Evolutionary conservation across 495 filamentous ascomycete species (phyloP).

Genomic region (Massariosphaeria phaeospora): DNA sequence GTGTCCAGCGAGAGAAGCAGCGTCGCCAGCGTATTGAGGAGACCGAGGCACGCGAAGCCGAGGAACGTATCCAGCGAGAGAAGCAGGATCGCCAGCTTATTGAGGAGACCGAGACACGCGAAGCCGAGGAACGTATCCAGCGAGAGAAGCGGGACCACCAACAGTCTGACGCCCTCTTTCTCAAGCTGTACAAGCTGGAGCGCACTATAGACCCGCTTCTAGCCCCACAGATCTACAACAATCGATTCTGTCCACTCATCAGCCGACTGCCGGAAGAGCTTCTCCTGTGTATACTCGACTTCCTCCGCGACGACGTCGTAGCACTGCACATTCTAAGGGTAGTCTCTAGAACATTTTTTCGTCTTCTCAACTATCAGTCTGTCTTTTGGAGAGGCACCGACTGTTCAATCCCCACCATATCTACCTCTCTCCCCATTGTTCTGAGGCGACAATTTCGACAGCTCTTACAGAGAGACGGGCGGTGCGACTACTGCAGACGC

Average conservation of each 20-base stretch:
- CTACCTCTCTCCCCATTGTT: neutral
- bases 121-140: too few relatives aligned
- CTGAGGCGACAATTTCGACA: conserved; percentile 5
- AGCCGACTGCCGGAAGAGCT: conserved; percentile 12
- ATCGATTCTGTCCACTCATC: conserved; percentile 14
- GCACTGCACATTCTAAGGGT: conserved; percentile 2
- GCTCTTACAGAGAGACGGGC: conserved; percentile 9
- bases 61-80: conserved; percentile 1
- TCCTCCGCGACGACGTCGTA: conserved; percentile 11
- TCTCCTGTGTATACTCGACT: conserved; percentile 12
- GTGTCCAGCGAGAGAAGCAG: too few relatives aligned
- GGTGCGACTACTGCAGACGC: conserved; percentile 12
- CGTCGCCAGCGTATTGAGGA: conserved; percentile 14
- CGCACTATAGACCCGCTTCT: conserved; percentile 15
- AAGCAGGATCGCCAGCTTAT: too few relatives aligned
- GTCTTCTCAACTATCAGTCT: conserved; percentile 3
- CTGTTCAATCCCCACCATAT: neutral
- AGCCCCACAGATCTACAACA: conserved; percentile 15
- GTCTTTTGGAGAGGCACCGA: neutral
- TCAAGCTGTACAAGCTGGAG: conserved; percentile 5
- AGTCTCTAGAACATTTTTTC: conserved; percentile 8
- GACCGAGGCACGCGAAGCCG: too few relatives aligned
- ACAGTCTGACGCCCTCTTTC: conserved; percentile 6
- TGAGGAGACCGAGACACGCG: too few relatives aligned
- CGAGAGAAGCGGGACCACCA: conserved; percentile 13